Conservation (phyloP, 108 stramenopile species). For the Cyclotella kingstonii region DNA sequence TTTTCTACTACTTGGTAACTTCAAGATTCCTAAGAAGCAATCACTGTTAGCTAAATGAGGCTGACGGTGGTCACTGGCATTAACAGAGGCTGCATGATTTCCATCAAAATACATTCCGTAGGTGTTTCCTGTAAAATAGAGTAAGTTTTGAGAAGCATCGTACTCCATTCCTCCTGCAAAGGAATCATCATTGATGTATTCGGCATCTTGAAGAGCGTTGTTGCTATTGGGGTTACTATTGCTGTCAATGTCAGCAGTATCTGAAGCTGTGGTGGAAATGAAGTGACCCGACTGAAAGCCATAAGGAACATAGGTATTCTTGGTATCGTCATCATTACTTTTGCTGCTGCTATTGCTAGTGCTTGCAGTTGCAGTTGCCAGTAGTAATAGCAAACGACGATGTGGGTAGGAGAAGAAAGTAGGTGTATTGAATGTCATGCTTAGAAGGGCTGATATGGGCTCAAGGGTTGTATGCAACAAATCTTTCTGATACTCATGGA, state of each 20-base stretch:
- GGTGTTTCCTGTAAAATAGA: slow-evolving; percentile 39
- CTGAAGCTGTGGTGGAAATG: slow-evolving; percentile 5
- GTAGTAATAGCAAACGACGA: not conserved
- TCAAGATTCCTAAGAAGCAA: slow-evolving; percentile 39
- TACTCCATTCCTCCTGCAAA: slow-evolving; percentile 37
- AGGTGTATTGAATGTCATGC: too few relatives aligned
- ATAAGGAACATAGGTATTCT: slow-evolving; percentile 5
- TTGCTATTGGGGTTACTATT: not conserved
- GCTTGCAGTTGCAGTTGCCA: not conserved
- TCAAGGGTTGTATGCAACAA: too few relatives aligned
- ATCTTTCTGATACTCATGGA: too few relatives aligned
- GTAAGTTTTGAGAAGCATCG: slow-evolving; percentile 24
- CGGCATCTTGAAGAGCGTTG: not conserved
- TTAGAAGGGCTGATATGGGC: too few relatives aligned
- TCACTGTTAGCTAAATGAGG: slow-evolving; percentile 27
- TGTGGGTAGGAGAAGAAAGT: too few relatives aligned
- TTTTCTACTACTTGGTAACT: slow-evolving; percentile 14
- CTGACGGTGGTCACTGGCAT: not conserved
- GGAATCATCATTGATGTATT: slow-evolving; percentile 33
- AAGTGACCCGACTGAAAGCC: slow-evolving; percentile 36
- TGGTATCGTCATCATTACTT: too few relatives aligned
- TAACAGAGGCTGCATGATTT: not conserved
- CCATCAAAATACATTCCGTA: slow-evolving; percentile 36
- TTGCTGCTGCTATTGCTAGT: too few relatives aligned
- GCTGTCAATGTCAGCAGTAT: slow-evolving; percentile 2